Conservation (phyloP, 2,329 filamentous ascomycete genomes). For the Cyphellophora attinorum region DNA sequence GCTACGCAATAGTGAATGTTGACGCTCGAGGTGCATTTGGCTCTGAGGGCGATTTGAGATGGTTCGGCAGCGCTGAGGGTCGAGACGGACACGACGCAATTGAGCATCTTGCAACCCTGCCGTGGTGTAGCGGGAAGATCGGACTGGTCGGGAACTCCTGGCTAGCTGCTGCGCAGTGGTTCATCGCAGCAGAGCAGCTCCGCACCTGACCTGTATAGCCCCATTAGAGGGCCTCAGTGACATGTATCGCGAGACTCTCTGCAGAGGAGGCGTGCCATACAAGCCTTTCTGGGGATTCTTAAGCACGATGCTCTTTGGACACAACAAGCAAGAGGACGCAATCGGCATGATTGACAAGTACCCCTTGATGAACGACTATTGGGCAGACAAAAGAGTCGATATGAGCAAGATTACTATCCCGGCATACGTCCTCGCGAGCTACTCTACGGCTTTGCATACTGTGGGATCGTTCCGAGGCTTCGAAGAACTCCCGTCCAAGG, state of each 20-base stretch:
- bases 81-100: conserved; percentile 38
- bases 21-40: conserved; percentile 21
- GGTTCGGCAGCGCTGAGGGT: conserved; percentile 35
- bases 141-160: conserved; percentile 36
- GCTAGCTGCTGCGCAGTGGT: conserved; percentile 34
- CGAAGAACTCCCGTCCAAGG: conserved; percentile 25
- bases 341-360: conserved; percentile 31
- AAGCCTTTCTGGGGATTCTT: too few relatives aligned
- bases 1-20: conserved; percentile 24
- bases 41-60: conserved; percentile 23
- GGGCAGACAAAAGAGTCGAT: conserved; percentile 18
- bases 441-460: conserved; percentile 25
- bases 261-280: conserved; percentile 27
- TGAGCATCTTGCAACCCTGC: conserved; percentile 30
- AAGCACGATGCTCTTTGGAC: conserved; percentile 3
- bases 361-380: conserved; percentile 21
- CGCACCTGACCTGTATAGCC: conserved; percentile 33
- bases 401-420: conserved; percentile 23
- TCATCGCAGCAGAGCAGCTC: conserved; percentile 31
- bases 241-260: conserved; percentile 38
- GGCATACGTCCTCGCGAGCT: conserved; percentile 26
- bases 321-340: conserved; percentile 32
- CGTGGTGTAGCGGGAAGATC: conserved; percentile 36
- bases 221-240: conserved; percentile 40
- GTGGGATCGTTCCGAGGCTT: conserved; percentile 29